Evolutionary conservation across 2,329 filamentous ascomycete species (phyloP), one percentile per base, ranked within the genome.

Genomic region (Hypoxylon sp.): DNA sequence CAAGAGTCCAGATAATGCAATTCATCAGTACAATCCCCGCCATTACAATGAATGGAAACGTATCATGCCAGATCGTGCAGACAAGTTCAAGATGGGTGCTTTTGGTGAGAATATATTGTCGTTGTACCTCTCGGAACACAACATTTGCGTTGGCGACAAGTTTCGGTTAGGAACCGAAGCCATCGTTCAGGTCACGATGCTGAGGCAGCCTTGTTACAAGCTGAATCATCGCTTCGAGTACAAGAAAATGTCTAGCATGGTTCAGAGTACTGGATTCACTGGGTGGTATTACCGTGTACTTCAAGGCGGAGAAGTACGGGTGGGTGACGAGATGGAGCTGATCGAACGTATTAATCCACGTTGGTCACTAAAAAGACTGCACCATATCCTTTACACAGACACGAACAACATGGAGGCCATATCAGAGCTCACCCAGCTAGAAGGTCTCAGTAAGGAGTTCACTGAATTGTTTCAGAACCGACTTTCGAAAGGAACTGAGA

Each of bases 221-320:
- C 82, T 91, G 4, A 91, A 91, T 71, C 88, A 90, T 67, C 87
- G 89, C 2, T 91, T 91, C 74, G 82, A 85, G 34, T 78, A 89
- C 21, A 87, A 86, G 72, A 85, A 88, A 60, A 89, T 91, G 79
- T 86, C 89, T 0, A 84, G 83, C 2, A 76, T 82, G 21, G 85
- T 86, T 0, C 89, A 88, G 79, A 81, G 82, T 60, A 82, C 81
- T 0, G 85, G 86, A 58, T 83, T 87, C 0, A 90, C 87, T 0
- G 89, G 89, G 0, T 91, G 89, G 89, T 85, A 89, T 70, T 90
- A 90, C 69, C 84, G 88, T 5, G 85, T 91, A 1, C 72, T 91
- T 5, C 77, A 80, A 2, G 82, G 85, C 32, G 89, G 89, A 0
- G 79, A 74, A 1, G 82, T 91, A 43, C 76, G 81, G 13, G 81